Evolutionary conservation across 352 stramenopile species (phyloP).

Genomic region (Elongisporangium prolatum): DNA sequence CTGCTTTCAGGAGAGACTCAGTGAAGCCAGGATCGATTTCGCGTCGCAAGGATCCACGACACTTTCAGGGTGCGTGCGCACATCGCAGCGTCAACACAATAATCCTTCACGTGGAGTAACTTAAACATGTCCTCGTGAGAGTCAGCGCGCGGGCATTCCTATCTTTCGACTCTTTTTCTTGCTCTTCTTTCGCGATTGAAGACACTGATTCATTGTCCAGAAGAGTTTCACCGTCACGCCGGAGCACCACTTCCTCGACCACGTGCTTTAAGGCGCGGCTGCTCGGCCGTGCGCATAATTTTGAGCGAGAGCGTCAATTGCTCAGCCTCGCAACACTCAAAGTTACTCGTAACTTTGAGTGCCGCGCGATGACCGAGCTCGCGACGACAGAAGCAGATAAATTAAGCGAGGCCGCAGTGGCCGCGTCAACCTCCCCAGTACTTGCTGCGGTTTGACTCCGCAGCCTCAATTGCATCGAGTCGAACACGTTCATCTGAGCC

Average conservation of each 20-base stretch:
- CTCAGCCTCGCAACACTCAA: conserved; percentile 6
- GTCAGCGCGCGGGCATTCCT: too few species aligned
- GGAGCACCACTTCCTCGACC: conserved; percentile 3
- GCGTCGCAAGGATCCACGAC: too few species aligned
- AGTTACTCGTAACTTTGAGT: too few species aligned
- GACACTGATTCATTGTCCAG: too few species aligned
- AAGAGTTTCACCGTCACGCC: conserved; percentile 5
- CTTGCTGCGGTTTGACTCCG: background rate
- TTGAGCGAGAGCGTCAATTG: conserved; percentile 1
- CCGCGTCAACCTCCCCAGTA: background rate
- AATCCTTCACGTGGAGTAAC: too few species aligned
- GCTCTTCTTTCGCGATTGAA: too few species aligned
- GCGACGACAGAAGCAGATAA: conserved; percentile 6
- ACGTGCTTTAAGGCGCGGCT: conserved; percentile 6
- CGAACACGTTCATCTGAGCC: conserved; percentile 5
- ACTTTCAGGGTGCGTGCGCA: conserved; percentile 1
- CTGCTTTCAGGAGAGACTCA: conserved; percentile 8
- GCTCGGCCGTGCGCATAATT: background rate
- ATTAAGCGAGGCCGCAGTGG: background rate
- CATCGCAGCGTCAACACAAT: too few species aligned
- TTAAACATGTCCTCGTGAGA: too few species aligned
- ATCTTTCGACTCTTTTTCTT: too few species aligned
- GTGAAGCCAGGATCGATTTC: too few species aligned
- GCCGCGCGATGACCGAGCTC: conserved; percentile 9
- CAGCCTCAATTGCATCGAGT: conserved; percentile 10